Evolutionary conservation across 2,329 filamentous ascomycete genomes (phyloP), one percentile per base, ranked within the genome.

Genomic region (Pyrenochaeta sp.): DNA sequence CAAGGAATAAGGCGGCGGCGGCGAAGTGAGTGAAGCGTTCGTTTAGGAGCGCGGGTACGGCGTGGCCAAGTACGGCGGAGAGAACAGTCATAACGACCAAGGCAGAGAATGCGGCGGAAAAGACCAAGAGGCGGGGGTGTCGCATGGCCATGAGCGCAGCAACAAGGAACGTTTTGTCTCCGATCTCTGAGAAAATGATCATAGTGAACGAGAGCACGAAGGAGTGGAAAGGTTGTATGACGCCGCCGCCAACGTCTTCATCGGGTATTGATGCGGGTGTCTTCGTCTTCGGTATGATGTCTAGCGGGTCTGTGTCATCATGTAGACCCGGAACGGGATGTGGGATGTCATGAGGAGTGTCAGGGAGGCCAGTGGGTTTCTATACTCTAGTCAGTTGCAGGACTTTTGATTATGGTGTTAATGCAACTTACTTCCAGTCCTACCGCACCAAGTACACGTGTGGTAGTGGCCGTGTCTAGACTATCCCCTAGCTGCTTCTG

Each of bases 121-220:
- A 99, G 61, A 99, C 95, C 12, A 98, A 86, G 64, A 97, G 82
- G 51, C 95, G 90, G 61, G 95, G 91, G 72, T 99, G 94, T 76
- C 97, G 95, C 95, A 99, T 99, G 12, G 95, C 95, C 95, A 99
- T 99, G 19, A 99, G 86, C 7, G 93, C 94, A 6, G 95, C 95
- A 24, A 99, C 92, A 43, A 99, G 85, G 82, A 99, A 99, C 0
- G 95, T 99, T 82, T 99, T 99, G 86, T 99, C 95, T 63, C 95
- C 95, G 70, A 99, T 88, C 77, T 99, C 95, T 46, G 94, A 97
- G 69, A 98, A 90, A 62, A 98, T 83, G 71, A 99, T 99, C 95
- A 98, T 99, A 56, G 93, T 94, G 59, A 97, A 88, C 15, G 95
- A 96, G 32, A 98, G 88, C 12, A 96, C 74, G 72, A 95, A 96